phyloP scores from a whole-genome alignment of 2,329 filamentous ascomycete species.

The Phialophora expanda region DNA sequence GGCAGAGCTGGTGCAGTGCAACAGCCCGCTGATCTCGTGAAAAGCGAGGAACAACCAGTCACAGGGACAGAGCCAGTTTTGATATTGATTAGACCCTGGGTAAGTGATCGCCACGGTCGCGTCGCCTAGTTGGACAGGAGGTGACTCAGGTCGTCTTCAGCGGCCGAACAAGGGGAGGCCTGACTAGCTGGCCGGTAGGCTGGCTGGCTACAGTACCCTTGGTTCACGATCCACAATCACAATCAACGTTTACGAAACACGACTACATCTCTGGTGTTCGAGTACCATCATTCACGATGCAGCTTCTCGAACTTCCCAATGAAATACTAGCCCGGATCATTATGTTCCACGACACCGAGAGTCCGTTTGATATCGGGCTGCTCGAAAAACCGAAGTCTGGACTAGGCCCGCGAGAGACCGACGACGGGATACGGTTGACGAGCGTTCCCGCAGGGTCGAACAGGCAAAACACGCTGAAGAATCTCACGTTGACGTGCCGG shows the following conservation, averaged over 20 bases:
- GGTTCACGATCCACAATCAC: neutral
- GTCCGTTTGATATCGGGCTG: conserved; percentile 47
- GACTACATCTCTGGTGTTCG: conserved; percentile 41
- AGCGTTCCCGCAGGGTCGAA: conserved; percentile 12
- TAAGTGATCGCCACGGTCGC: neutral
- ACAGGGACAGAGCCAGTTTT: neutral
- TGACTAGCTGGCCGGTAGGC: neutral
- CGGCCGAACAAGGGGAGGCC: neutral
- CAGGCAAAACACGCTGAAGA: conserved; percentile 57
- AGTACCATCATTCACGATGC: conserved; percentile 6
- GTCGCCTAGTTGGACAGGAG: neutral
- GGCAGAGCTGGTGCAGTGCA: neutral
- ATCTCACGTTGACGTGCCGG: conserved; percentile 59
- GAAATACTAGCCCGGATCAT: conserved; percentile 67
- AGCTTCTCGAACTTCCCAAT: conserved; percentile 56
- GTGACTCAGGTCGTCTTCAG: neutral
- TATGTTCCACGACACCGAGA: conserved; percentile 55
- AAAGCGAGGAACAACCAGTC: neutral
- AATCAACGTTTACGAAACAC: neutral
- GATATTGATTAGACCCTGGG: neutral
- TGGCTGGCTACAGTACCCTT: neutral
- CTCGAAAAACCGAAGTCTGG: conserved; percentile 54
- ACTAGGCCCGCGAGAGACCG: conserved; percentile 8
- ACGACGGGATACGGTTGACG: conserved; percentile 7
- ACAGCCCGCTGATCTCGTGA: neutral